phyloP scores from a whole-genome alignment of 2,329 filamentous ascomycete species.

The Xylariaceae sp. region DNA sequence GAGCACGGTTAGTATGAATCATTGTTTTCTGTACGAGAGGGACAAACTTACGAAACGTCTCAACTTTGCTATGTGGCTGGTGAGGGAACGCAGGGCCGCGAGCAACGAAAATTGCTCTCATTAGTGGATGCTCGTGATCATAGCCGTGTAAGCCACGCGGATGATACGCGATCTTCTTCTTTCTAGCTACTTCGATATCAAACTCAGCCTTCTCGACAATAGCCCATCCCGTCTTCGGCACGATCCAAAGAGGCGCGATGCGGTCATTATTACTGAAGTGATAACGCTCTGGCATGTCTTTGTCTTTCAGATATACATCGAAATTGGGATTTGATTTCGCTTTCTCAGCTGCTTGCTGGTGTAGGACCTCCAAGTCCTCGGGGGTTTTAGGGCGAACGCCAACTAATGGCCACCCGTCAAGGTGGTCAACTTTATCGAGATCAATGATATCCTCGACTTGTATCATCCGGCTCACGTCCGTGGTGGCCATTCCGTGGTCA shows the following conservation, averaged over 20 bases:
- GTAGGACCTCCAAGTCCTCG: conserved; percentile 62
- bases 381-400: conserved; percentile 77
- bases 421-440: conserved; percentile 70
- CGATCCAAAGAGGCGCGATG: conserved; percentile 92
- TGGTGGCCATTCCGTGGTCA: conserved; percentile 97
- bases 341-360: conserved; percentile 57
- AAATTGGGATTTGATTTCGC: conserved; percentile 63
- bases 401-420: conserved; percentile 90
- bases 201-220: conserved; percentile 80
- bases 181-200: conserved; percentile 63
- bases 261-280: conserved; percentile 85
- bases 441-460: conserved; percentile 90
- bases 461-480: conserved; percentile 71
- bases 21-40: neutral
- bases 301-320: conserved; percentile 81
- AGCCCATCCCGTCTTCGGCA: conserved; percentile 89
- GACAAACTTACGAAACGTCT: conserved; percentile 70
- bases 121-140: conserved; percentile 88
- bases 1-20: conserved; percentile 22
- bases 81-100: conserved; percentile 90
- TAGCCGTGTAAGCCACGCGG: conserved; percentile 90
- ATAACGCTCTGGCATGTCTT: conserved; percentile 87
- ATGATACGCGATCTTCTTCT: conserved; percentile 64
- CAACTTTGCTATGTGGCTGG: conserved; percentile 71
- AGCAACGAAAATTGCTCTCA: conserved; percentile 94